Base-by-base conservation (phyloP, 192 early-diverging fungal species). In the Coemansia asiatica region DNA sequence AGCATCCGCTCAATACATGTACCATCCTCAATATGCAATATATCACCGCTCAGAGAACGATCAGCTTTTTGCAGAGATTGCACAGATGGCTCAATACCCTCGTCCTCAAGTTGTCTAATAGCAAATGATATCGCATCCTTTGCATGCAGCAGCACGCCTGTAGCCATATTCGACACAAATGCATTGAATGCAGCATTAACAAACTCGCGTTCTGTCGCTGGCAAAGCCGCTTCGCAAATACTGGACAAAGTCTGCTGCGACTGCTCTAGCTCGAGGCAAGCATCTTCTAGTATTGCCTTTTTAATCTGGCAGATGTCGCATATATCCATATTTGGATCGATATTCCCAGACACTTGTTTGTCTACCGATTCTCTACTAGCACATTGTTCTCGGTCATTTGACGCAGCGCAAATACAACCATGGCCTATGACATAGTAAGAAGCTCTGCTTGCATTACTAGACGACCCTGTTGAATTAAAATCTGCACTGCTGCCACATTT, bases 81-180 rank as follows among this genome's bases (percentile, higher is more conserved):
- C 6, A 21, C 36, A 15, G 40, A 18, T 5, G 60, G 44, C 8
- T 61, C 27, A 7, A 36, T 9, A 10, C 51, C 51, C 28, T 60
- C 62, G 49, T 61, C 61, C 28, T 54, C 51, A 16, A 74, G 29
- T 56, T 59, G 58, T 31, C 66, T 12, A 31, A 71, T 62, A 6
- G 61, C 68, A 77, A 84, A 71, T 15, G 66, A 61, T n/a, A 63
- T 13, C 21, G 73, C 64, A 9, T 53, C 69, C 23, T 60, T 61
- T 2, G 68, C 68, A 23, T 46, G 73, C 6, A 40, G 21, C 18
- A 69, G 50, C 4, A 33, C 21, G 16, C 46, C 21, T 7, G 29
- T 15, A 1, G 59, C 49, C 56, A 66, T 44, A 15, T 35, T 68
- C 13, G 66, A 33, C 16, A 61, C 61, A 60, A 71, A 67, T 15